Evolutionary conservation across 192 early-diverging fungal genomes (phyloP).

Genomic region (Backusella tarrabulga): DNA sequence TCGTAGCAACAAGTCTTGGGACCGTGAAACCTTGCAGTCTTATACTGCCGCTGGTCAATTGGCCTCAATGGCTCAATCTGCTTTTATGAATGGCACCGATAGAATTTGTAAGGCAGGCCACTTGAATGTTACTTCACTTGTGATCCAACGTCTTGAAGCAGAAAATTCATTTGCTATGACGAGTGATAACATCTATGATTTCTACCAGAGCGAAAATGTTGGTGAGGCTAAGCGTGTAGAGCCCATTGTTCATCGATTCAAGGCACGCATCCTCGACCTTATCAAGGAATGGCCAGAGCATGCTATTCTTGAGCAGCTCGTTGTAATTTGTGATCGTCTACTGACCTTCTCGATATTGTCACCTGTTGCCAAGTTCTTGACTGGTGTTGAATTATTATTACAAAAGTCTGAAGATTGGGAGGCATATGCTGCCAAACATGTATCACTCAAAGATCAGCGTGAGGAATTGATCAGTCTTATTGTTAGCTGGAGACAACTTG

Average conservation of each 20-base stretch:
- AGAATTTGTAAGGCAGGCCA: slow-evolving; percentile 16
- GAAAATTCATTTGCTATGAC: slow-evolving; percentile 22
- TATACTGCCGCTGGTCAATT: slow-evolving; percentile 48
- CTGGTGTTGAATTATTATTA: slow-evolving; percentile 86
- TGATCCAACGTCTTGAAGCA: slow-evolving; percentile 26
- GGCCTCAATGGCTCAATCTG: slow-evolving; percentile 38
- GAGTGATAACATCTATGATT: slow-evolving; percentile 71
- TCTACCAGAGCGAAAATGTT: slow-evolving; percentile 85
- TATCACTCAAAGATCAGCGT: slow-evolving; percentile 69
- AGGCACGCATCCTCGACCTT: slow-evolving; percentile 58
- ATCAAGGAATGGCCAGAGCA: slow-evolving; percentile 90
- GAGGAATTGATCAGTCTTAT: slow-evolving; percentile 72
- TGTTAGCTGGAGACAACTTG: slow-evolving; percentile 88
- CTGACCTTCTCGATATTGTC: slow-evolving; percentile 71
- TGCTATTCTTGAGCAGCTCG: slow-evolving; percentile 76
- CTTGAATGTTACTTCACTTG: slow-evolving; percentile 16
- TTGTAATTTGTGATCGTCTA: slow-evolving; percentile 57
- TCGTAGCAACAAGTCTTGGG: slow-evolving; percentile 6
- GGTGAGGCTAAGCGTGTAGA: slow-evolving; percentile 65
- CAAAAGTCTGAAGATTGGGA: slow-evolving; percentile 95
- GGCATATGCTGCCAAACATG: slow-evolving; percentile 76
- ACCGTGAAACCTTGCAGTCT: slow-evolving; percentile 20
- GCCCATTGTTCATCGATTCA: slow-evolving; percentile 61
- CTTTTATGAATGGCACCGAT: slow-evolving; percentile 12
- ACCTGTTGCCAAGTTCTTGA: slow-evolving; percentile 87